Evolutionary conservation across 768 basidiomycete species (phyloP).

Genomic region (Rhodotorula graminis): DNA sequence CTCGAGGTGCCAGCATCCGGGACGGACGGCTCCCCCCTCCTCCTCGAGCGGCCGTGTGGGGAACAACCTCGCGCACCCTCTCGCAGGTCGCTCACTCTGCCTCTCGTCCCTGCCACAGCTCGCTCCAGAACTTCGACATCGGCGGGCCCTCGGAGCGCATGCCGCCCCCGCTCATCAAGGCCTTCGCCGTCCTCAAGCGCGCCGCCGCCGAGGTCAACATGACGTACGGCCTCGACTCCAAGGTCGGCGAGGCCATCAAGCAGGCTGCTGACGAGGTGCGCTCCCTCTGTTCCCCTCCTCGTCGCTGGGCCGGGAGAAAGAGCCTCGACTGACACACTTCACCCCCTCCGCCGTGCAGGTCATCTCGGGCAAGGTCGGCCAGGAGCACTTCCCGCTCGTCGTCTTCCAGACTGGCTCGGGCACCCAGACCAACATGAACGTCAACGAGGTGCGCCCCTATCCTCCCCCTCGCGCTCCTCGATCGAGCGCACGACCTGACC

Average conservation of each 20-base stretch:
- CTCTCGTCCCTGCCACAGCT: constrained; percentile 52
- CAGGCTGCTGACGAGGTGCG: constrained; percentile 86
- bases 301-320: too few species aligned
- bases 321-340: too few species aligned
- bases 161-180: constrained; percentile 91
- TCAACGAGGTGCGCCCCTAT: constrained; percentile 69
- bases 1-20: too few species aligned
- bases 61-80: background rate
- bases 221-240: constrained; percentile 81
- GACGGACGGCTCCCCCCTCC: background rate
- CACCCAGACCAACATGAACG: constrained; percentile 99
- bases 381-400: constrained; percentile 94
- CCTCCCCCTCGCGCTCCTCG: background rate
- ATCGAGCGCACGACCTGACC: too few species aligned
- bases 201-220: constrained; percentile 88
- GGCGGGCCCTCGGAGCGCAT: constrained; percentile 90
- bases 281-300: too few species aligned
- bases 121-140: constrained; percentile 96
- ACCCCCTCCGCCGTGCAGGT: constrained; percentile 57
- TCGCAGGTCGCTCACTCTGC: background rate
- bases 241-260: constrained; percentile 80
- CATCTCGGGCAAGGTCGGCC: constrained; percentile 81
- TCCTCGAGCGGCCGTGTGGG: background rate
- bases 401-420: constrained; percentile 99
- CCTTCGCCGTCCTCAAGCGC: constrained; percentile 95